Conservation (phyloP, 352 stramenopile genomes). For the Labyrinthula sp. region DNA sequence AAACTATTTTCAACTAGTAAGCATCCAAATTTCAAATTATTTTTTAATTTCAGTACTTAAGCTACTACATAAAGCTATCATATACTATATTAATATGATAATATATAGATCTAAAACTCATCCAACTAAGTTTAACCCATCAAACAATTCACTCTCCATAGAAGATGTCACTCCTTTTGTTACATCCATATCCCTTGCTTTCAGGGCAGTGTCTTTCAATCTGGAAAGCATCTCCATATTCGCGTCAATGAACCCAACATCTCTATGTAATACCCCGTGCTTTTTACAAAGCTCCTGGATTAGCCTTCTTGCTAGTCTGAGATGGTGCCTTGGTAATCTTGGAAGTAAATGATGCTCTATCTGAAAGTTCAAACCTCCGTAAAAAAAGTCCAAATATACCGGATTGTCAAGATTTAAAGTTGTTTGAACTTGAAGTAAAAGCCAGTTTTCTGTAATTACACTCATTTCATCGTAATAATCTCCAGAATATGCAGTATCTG, state of each 20-base stretch:
- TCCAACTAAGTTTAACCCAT: too few species aligned
- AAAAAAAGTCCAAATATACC: constrained; percentile 2
- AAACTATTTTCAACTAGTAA: too few species aligned
- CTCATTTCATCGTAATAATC: not conserved
- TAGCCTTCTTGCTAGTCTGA: not conserved
- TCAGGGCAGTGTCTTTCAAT: constrained; percentile 29
- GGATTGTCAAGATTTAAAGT: constrained; percentile 2
- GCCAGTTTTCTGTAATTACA: not conserved
- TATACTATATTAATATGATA: too few species aligned
- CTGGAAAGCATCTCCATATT: constrained; percentile 30
- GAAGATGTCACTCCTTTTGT: too few species aligned
- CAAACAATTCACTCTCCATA: too few species aligned
- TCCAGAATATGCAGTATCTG: constrained; percentile 10
- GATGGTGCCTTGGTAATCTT: not conserved
- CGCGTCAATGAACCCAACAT: constrained; percentile 5
- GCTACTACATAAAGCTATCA: too few species aligned
- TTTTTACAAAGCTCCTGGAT: constrained; percentile 4
- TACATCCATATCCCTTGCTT: too few species aligned
- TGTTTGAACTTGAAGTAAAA: constrained; percentile 3
- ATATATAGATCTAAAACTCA: too few species aligned
- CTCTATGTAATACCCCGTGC: constrained; percentile 4
- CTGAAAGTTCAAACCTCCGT: constrained; percentile 9
- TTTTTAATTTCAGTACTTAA: too few species aligned
- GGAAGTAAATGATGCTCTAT: constrained; percentile 9
- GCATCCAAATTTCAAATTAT: too few species aligned